phyloP scores from a whole-genome alignment of 805 yeast species.

The Candida andamanensis region DNA sequence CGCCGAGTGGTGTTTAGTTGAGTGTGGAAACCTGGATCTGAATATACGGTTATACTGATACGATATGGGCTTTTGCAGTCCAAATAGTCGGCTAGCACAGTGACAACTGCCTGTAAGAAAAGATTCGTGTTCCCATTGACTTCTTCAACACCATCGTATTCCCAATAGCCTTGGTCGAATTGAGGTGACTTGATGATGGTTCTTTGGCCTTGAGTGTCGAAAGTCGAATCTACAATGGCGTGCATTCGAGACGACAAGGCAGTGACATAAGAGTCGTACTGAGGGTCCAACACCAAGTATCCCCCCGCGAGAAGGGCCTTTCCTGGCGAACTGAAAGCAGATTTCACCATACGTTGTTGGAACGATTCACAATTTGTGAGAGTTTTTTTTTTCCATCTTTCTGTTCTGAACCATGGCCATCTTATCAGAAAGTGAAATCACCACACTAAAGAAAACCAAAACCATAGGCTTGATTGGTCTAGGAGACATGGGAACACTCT shows the following conservation, averaged over 20 bases:
- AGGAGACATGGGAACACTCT: conserved; percentile 94
- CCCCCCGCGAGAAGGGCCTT: conserved; percentile 95
- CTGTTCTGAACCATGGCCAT: conserved; percentile 73
- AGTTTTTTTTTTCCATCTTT: too few species aligned
- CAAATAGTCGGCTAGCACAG: conserved; percentile 51
- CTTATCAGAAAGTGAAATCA: conserved; percentile 9
- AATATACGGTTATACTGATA: conserved; percentile 57
- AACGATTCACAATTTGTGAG: too few species aligned
- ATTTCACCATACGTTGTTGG: background rate
- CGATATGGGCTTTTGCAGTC: conserved; percentile 25
- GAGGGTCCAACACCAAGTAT: conserved; percentile 79
- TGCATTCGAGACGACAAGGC: conserved; percentile 91
- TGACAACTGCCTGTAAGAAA: conserved; percentile 62
- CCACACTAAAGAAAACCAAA: conserved; percentile 30
- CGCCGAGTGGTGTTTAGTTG: conserved; percentile 44
- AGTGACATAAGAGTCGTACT: conserved; percentile 70
- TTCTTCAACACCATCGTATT: conserved; percentile 33
- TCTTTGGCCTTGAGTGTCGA: conserved; percentile 7
- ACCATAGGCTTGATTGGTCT: conserved; percentile 87
- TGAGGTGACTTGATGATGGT: conserved; percentile 69
- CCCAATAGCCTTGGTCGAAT: conserved; percentile 68
- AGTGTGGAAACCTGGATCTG: conserved; percentile 89
- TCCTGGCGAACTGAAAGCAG: conserved; percentile 84
- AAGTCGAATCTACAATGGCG: conserved; percentile 42
- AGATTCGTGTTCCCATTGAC: conserved; percentile 50